Percentiles rank a stretch among this genome's conserved stretches.
These are phyloP conservation scores for Sordaria brevicollis DNA, from an alignment of 495 filamentous ascomycete genomes.

Conservation along the genomic window DNA sequence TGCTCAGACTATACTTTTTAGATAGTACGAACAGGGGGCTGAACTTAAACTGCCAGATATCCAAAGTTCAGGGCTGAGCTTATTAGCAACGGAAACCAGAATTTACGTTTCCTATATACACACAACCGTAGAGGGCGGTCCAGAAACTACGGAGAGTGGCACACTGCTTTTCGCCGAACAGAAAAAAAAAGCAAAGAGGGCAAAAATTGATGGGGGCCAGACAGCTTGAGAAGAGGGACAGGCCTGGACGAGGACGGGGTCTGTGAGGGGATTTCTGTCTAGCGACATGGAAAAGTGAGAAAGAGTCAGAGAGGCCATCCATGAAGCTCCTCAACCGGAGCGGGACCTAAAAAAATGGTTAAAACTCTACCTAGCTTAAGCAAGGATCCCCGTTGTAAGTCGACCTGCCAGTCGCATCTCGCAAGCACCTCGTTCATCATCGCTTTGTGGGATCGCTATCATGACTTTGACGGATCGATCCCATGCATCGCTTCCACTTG, in stretches of 20 bases:
- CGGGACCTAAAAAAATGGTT: neutral
- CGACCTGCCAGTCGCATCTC: neutral
- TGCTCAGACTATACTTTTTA: neutral
- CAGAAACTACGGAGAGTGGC: neutral
- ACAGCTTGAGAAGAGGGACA: neutral
- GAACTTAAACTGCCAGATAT: too few species aligned
- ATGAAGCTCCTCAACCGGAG: neutral
- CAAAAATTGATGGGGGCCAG: neutral
- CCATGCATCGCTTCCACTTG: neutral
- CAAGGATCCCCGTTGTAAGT: neutral
- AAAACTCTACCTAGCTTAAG: neutral
- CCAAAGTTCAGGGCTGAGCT: neutral
- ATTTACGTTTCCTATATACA: neutral
- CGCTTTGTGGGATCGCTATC: neutral
- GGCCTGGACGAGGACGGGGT: neutral
- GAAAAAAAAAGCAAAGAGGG: neutral
- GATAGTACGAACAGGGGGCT: neutral
- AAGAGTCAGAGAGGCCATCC: neutral
- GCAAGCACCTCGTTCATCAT: neutral
- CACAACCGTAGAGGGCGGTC: neutral
- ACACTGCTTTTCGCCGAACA: neutral
- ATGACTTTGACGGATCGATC: neutral
- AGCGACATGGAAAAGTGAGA: neutral
- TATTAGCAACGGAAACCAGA: neutral
- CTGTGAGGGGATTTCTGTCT: neutral